Evolutionary conservation across 1,284 basidiomycete genomes (phyloP).

Genomic region (Heterobasidion annosum): DNA sequence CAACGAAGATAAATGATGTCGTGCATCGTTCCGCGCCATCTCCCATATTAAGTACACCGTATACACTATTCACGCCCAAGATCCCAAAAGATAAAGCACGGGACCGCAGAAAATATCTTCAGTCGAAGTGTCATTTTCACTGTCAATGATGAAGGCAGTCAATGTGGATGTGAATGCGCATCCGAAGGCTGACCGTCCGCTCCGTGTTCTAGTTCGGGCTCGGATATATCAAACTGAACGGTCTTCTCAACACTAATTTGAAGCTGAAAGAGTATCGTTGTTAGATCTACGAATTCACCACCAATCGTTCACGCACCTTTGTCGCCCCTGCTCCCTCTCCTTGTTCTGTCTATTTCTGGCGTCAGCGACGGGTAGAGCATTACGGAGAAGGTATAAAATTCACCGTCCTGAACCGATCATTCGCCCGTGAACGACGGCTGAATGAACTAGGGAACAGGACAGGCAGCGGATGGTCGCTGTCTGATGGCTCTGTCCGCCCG

Average conservation of each 20-base stretch:
- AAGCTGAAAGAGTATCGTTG: neutral
- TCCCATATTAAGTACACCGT: too few relatives aligned
- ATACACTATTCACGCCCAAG: too few relatives aligned
- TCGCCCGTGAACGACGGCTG: neutral
- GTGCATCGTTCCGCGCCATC: too few relatives aligned
- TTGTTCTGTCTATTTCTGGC: neutral
- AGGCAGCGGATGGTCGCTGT: slow-evolving; percentile 4
- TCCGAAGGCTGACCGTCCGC: neutral
- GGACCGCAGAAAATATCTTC: too few relatives aligned
- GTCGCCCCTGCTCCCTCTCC: neutral
- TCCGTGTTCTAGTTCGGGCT: neutral
- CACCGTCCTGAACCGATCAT: neutral
- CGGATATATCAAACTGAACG: slow-evolving; percentile 3
- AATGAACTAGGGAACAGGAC: slow-evolving; percentile 8
- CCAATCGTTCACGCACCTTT: neutral
- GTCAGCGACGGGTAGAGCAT: too few relatives aligned
- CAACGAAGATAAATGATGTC: too few relatives aligned
- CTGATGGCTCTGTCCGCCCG: slow-evolving; percentile 5
- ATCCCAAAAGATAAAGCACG: too few relatives aligned
- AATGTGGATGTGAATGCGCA: neutral
- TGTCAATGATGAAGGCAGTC: neutral
- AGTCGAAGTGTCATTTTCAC: too few relatives aligned
- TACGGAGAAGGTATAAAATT: neutral
- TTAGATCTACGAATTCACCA: neutral
- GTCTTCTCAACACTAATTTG: slow-evolving; percentile 10